Evolutionary conservation across 208 protist genomes (phyloP).

Genomic region (Wallacemonas sp.): DNA sequence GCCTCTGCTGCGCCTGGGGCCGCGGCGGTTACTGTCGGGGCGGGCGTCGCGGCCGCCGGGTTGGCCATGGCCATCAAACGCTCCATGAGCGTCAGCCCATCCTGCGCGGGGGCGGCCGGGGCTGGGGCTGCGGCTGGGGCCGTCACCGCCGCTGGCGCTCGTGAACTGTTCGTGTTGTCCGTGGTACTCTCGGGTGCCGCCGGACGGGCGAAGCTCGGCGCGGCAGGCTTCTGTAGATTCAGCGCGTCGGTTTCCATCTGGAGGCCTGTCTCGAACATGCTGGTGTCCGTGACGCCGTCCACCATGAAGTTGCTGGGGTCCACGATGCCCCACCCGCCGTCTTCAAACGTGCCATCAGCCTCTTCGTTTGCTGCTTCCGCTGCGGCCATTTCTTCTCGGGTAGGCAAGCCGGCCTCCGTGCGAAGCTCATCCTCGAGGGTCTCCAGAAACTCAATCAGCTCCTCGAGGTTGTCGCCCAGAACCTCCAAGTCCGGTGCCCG

Average conservation of each 20-base stretch:
- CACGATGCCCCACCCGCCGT: slow-evolving; percentile 11
- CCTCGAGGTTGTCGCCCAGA: slow-evolving; percentile 82
- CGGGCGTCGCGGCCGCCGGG: background rate
- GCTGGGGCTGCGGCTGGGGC: background rate
- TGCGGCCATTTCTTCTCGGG: slow-evolving; percentile 9
- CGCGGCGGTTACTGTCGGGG: background rate
- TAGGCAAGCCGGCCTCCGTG: slow-evolving; percentile 42
- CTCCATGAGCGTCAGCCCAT: slow-evolving; percentile 6
- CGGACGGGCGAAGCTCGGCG: slow-evolving; percentile 12
- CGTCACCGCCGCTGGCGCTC: background rate
- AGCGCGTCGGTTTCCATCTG: slow-evolving; percentile 73
- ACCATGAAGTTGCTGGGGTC: slow-evolving; percentile 14
- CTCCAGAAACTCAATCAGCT: slow-evolving; percentile 72
- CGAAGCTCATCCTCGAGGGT: slow-evolving; percentile 67
- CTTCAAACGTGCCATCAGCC: background rate
- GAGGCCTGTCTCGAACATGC: slow-evolving; percentile 33
- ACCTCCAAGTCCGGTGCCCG: slow-evolving; percentile 77
- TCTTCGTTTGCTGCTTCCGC: slow-evolving; percentile 7
- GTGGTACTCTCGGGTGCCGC: background rate
- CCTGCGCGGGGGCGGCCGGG: background rate
- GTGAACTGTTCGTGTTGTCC: background rate
- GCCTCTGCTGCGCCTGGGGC: background rate
- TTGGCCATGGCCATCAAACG: slow-evolving; percentile 8
- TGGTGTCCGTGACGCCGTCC: slow-evolving; percentile 16
- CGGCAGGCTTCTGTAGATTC: slow-evolving; percentile 35